These are phyloP conservation scores for Aspergillus puulaauensis DNA, from an alignment of 2,329 filamentous ascomycete genomes.

Conservation along the genomic window DNA sequence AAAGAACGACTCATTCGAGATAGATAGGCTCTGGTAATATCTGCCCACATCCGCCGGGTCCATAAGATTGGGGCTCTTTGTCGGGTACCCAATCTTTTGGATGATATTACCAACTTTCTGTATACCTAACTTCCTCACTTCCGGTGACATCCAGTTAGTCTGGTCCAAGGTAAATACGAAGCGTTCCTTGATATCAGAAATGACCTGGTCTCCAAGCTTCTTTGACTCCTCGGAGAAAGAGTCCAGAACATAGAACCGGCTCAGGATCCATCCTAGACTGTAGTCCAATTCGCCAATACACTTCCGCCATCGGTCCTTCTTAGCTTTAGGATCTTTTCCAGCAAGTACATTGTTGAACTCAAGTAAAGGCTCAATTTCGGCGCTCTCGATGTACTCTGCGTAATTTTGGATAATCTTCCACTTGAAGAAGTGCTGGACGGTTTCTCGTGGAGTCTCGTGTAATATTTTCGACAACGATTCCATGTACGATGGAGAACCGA, in stretches of 20 bases:
- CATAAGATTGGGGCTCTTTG: conserved; percentile 61
- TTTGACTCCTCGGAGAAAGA: conserved; percentile 68
- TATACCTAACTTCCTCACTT: conserved; percentile 59
- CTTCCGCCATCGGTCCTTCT: conserved; percentile 65
- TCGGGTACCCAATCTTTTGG: conserved; percentile 69
- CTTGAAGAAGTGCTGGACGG: conserved; percentile 61
- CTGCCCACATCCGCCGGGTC: conserved; percentile 55
- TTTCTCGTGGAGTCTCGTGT: conserved; percentile 52
- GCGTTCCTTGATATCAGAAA: conserved; percentile 67
- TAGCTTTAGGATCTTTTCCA: conserved; percentile 63
- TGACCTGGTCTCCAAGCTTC: conserved; percentile 65
- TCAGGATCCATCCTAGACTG: conserved; percentile 66
- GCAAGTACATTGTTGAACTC: conserved; percentile 61
- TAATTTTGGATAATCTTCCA: conserved; percentile 63
- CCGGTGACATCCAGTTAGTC: conserved; percentile 65
- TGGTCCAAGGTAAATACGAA: conserved; percentile 62
- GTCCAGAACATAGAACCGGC: conserved; percentile 68
- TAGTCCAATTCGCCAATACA: conserved; percentile 60
- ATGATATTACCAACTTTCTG: conserved; percentile 67
- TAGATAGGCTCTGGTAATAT: conserved; percentile 57
- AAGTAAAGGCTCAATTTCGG: conserved; percentile 59
- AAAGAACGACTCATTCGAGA: conserved; percentile 56
- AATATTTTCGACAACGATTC: conserved; percentile 59
- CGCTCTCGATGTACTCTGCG: conserved; percentile 56
- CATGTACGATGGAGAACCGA: conserved; percentile 61